Base-by-base conservation (phyloP, 2,329 filamentous ascomycete species). In the Penicillium vulpinum region DNA sequence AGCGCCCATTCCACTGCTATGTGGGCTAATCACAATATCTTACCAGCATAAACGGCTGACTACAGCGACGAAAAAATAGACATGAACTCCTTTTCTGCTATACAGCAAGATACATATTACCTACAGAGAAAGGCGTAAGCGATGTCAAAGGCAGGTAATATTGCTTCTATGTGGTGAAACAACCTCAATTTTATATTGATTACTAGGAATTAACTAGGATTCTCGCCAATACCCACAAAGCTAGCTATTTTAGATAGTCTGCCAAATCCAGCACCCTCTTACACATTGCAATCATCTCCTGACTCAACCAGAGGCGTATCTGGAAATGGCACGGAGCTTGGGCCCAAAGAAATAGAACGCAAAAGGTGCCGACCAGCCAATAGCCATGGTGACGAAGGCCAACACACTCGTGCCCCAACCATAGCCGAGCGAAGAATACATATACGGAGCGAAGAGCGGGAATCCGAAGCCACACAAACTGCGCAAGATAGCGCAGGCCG, bases 341-440 rank as follows among this genome's bases (percentile, higher is more conserved):
- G 33, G 22, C 5, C 57, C 54, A 49, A 43, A 59, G 11, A 10
- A 21, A 26, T 45, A 59, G 18, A 59, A 49, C 4, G 36, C 35
- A 28, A 57, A 40, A 11, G 79, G 79, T 9, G 77, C 77, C 2
- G 77, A 74, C n/a, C 80, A 41, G 0, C 73, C 73, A 8, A 75
- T 57, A 3, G 43, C 67, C 22, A 74, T 62, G 0, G 64, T 65
- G 46, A 74, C 55, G 50, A 73, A 72, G 9, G 62, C 73, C 43
- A 76, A 64, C 40, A 75, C n/a, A 39, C 61, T 69, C 29, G 66
- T 73, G 2, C 70, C 68, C 70, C 70, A 73, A 10, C 67, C 66
- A 28, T 66, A 62, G 7, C 63, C 53, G 43, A 72, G 54, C 4
- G 62, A 56, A 10, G 61, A n/a, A 46, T 66, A 73, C 67, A 73